Base-by-base conservation (phyloP, 2,329 filamentous ascomycete species). In the Neofusicoccum umdonicola region DNA sequence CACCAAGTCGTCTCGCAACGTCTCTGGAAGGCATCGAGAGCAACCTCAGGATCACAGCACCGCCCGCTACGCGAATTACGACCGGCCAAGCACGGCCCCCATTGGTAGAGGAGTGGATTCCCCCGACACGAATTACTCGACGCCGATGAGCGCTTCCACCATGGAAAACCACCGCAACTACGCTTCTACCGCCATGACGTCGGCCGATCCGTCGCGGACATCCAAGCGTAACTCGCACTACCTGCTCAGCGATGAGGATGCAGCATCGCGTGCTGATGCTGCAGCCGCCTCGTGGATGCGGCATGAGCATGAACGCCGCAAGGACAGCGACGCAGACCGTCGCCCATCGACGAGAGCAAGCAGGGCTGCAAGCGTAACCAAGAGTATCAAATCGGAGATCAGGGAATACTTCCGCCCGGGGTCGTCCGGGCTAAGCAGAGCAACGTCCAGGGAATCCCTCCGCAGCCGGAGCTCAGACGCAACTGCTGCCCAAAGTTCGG, bases 221-320 rank as follows among this genome's bases (percentile, higher is more conserved):
- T 81, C 79, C 5, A 79, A 80, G 66, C 73, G 79, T 27, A 73
- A 71, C 12, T 81, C 80, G 11, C 72, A 72, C 39, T 76, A 79
- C 41, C 68, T 74, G 12, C 67, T 74, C 12, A 44, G 31, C 45
- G 54, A 58, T 12, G 54, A 64, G 35, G 70, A 66, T 42, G 71
- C 74, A n/a, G 70, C 72, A 2, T 74, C 75, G n/a, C 72, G 75
- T 48, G 73, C 77, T 22, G 78, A 80, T 58, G 72, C 75, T 9
- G 71, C 75, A 13, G 75, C 79, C 44, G 71, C 75, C 3, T 79
- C 80, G 44, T 80, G 79, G 79, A 80, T 81, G 78, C 76, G 75
- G 15, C 69, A 72, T 41, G 78, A 81, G 66, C 68, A 78, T 37
- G 79, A 80, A 60, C 81, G 76, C 69, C 72, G 76, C 52, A 69